These are phyloP conservation scores for Starmerella roubikii DNA, from an alignment of 805 yeast species.

Conservation along the genomic window DNA sequence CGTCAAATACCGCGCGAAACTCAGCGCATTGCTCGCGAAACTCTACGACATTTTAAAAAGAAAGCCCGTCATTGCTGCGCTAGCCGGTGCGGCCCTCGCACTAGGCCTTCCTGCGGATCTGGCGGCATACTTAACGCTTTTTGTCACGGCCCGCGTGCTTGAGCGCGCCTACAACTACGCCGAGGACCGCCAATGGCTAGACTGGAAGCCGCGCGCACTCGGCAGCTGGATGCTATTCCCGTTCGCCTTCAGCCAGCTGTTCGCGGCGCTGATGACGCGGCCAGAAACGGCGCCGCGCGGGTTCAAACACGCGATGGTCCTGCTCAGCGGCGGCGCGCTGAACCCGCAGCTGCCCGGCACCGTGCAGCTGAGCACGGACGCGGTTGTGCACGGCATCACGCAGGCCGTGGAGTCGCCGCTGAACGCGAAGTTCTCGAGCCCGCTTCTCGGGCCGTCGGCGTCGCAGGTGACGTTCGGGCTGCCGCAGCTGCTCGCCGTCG, in stretches of 20 bases:
- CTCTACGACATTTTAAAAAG: no score
- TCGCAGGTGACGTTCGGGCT: constrained; percentile 15
- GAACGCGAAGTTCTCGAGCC: constrained; percentile 26
- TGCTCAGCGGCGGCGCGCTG: constrained; percentile 23
- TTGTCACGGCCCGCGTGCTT: constrained; percentile 24
- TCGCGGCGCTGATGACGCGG: constrained; percentile 26
- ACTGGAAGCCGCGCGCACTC: constrained; percentile 26
- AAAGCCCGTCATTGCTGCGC: constrained; percentile 2
- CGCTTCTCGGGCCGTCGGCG: constrained; percentile 21
- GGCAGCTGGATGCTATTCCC: constrained; percentile 32
- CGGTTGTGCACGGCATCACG: constrained; percentile 24
- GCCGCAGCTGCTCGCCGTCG: constrained; percentile 22
- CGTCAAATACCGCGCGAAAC: no score
- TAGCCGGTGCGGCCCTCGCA: constrained; percentile 13
- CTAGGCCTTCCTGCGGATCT: constrained; percentile 20
- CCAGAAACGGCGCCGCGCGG: constrained; percentile 26
- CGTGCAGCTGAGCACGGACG: constrained; percentile 10
- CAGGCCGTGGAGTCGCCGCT: constrained; percentile 23
- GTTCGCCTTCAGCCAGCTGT: constrained; percentile 29
- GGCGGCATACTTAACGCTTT: constrained; percentile 24
- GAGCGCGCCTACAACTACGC: constrained; percentile 27
- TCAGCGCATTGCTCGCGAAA: no score
- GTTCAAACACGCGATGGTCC: constrained; percentile 23
- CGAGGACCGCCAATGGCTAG: constrained; percentile 25
- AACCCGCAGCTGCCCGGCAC: constrained; percentile 16